phyloP scores from a whole-genome alignment of 2,329 filamentous ascomycete species.

The Coniochaeta sp. region DNA sequence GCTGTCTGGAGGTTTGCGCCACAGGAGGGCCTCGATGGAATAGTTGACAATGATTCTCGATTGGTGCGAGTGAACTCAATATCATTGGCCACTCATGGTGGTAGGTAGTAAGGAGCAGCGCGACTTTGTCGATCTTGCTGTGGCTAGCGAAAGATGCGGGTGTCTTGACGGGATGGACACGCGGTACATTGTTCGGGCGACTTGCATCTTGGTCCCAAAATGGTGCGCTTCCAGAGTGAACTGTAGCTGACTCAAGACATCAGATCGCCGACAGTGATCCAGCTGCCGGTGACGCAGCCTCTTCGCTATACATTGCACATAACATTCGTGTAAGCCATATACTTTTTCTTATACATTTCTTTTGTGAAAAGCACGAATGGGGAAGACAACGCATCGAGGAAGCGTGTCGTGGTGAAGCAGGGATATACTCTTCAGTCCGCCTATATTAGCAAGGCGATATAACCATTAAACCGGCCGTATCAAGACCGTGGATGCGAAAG shows the following conservation, averaged over 20 bases:
- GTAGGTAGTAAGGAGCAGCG: no score
- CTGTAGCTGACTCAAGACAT: background rate
- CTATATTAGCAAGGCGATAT: constrained; percentile 31
- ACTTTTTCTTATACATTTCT: no score
- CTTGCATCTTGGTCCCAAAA: background rate
- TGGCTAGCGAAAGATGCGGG: background rate
- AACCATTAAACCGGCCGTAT: constrained; percentile 22
- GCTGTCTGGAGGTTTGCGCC: background rate
- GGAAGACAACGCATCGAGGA: constrained; percentile 1
- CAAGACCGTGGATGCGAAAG: constrained; percentile 21
- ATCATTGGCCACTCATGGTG: no score
- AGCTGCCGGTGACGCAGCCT: background rate
- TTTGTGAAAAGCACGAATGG: no score
- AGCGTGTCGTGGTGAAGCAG: constrained; percentile 10
- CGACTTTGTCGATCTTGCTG: background rate
- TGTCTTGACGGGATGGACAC: background rate
- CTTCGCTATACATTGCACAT: background rate
- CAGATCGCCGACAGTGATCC: background rate
- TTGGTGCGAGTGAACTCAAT: no score
- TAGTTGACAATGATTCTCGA: background rate
- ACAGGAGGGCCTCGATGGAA: background rate
- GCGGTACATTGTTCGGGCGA: background rate
- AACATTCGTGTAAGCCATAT: no score
- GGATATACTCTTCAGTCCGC: constrained; percentile 14
- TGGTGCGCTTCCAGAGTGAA: background rate